Evolutionary conservation across 108 stramenopile genomes (phyloP).

Genomic region (Chaetoceros tenuissimus): DNA sequence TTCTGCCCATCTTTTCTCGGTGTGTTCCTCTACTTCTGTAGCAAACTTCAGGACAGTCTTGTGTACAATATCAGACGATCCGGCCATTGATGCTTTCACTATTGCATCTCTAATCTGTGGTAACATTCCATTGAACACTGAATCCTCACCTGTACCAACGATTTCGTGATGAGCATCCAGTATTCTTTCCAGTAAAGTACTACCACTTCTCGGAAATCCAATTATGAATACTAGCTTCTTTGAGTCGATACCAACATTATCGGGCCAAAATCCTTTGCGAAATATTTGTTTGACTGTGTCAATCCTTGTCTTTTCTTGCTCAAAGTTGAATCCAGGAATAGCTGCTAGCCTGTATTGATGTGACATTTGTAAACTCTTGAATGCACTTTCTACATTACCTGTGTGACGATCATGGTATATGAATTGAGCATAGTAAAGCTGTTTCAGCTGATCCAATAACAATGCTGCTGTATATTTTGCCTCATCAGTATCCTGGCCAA

Average conservation of each 20-base stretch:
- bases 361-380: constrained; percentile 44
- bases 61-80: constrained; percentile 19
- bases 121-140: constrained; percentile 76
- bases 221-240: constrained; percentile 74
- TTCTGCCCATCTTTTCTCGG: constrained; percentile 52
- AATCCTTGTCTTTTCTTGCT: constrained; percentile 43
- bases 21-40: constrained; percentile 53
- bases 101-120: constrained; percentile 63
- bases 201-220: constrained; percentile 81
- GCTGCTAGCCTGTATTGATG: constrained; percentile 60
- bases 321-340: constrained; percentile 42
- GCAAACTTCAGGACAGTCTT: constrained; percentile 43
- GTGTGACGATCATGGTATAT: constrained; percentile 73
- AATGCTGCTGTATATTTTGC: constrained; percentile 11
- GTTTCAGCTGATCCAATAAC: constrained; percentile 41
- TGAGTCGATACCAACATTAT: constrained; percentile 45
- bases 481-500: constrained; percentile 1
- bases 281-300: constrained; percentile 55
- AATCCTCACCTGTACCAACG: constrained; percentile 83
- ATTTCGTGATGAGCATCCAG: constrained; percentile 77
- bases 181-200: constrained; percentile 77
- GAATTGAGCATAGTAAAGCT: constrained; percentile 66
- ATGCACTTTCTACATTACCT: constrained; percentile 49
- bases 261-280: constrained; percentile 50
- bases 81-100: constrained; percentile 40